These are phyloP conservation scores for Iris pallida DNA, from an alignment of 116 monocot genomes.

Conservation along the genomic window DNA sequence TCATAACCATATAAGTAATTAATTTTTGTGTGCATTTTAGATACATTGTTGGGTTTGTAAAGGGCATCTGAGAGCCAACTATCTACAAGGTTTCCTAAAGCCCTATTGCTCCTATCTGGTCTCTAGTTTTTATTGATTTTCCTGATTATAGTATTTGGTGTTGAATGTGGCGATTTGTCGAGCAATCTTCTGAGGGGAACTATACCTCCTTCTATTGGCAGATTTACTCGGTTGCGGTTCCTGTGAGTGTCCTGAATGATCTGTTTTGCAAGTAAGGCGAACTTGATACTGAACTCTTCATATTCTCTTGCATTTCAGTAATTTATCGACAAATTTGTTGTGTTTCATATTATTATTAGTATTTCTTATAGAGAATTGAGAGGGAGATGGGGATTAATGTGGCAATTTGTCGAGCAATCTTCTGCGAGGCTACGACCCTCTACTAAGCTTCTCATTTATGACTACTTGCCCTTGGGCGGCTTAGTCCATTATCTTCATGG, in stretches of 20 bases:
- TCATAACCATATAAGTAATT: background rate
- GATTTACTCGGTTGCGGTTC: slow-evolving; percentile 57
- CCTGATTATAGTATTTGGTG: background rate
- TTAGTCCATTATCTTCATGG: slow-evolving; percentile 86
- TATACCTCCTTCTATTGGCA: slow-evolving; percentile 77
- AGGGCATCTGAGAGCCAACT: slow-evolving; percentile 87
- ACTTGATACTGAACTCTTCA: background rate
- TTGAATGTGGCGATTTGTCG: slow-evolving; percentile 75
- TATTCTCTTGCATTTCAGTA: slow-evolving; percentile 32
- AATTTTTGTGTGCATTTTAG: background rate
- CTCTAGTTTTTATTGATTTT: background rate
- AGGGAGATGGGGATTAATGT: slow-evolving; percentile 82
- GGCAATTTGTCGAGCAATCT: no score
- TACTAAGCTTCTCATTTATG: slow-evolving; percentile 83
- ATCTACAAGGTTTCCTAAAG: slow-evolving; percentile 49
- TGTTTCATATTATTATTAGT: no score
- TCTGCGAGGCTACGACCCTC: slow-evolving; percentile 79
- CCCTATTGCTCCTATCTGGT: background rate
- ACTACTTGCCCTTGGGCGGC: slow-evolving; percentile 80
- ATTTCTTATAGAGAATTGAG: no score
- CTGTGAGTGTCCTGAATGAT: slow-evolving; percentile 41
- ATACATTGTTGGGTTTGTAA: background rate
- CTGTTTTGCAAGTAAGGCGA: background rate
- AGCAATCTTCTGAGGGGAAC: slow-evolving; percentile 83
- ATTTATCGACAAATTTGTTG: no score